Percentiles rank a stretch among this genome's conserved stretches.
phyloP scores from a whole-genome alignment of 768 basidiomycete genomes.

The Rhodotorula sphaerocarpa region DNA sequence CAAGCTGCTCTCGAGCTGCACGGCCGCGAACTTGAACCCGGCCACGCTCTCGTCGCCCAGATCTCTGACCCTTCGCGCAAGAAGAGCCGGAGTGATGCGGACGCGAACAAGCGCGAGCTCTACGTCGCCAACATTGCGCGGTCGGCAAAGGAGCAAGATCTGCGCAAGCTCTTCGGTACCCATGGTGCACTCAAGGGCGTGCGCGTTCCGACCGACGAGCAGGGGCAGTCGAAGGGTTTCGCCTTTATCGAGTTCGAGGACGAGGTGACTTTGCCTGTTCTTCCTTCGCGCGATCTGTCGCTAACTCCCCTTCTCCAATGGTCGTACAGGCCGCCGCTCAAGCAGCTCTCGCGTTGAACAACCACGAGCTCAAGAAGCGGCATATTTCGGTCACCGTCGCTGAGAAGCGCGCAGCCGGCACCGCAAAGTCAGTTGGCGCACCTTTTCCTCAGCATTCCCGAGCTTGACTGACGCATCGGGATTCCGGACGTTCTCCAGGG shows the following conservation, averaged over 20 bases:
- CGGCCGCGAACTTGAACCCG: constrained; percentile 63
- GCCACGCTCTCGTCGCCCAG: constrained; percentile 61
- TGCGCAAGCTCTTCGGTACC: constrained; percentile 69
- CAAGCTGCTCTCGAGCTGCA: constrained; percentile 71
- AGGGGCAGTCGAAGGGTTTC: constrained; percentile 68
- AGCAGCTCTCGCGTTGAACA: constrained; percentile 68
- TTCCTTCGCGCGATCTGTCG: background rate
- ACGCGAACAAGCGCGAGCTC: constrained; percentile 72
- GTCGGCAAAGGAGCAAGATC: constrained; percentile 65
- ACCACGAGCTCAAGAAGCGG: constrained; percentile 79
- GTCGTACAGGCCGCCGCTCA: constrained; percentile 60
- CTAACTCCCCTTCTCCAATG: background rate
- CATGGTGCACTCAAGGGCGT: constrained; percentile 76
- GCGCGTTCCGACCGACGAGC: constrained; percentile 64
- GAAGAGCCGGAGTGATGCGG: constrained; percentile 80
- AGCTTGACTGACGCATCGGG: background rate
- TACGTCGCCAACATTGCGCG: constrained; percentile 80
- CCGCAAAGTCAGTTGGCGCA: constrained; percentile 50
- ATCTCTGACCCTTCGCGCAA: constrained; percentile 84
- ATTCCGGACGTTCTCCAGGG: background rate
- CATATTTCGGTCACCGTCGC: constrained; percentile 79
- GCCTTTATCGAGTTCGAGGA: constrained; percentile 86
- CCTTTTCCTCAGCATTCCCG: background rate
- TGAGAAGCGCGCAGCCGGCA: constrained; percentile 59
- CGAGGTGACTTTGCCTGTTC: constrained; percentile 51